A percentile compares a stretch with the other conserved stretches of the same genome.
Conservation (phyloP, 495 filamentous ascomycete genomes). For the Haplographium delicatum region DNA sequence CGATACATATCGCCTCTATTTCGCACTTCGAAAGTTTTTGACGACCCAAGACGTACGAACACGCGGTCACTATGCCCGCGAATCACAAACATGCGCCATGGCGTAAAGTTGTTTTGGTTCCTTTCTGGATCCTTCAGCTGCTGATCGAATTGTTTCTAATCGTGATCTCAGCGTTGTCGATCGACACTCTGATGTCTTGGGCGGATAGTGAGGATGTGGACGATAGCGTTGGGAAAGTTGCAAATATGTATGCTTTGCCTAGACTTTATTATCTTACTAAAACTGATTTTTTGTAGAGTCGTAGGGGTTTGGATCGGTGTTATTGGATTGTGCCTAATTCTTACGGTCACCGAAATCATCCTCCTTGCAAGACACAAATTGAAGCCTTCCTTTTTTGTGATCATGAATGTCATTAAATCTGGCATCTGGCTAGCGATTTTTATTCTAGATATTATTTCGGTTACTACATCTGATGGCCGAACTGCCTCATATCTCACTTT, state of each 20-base stretch:
- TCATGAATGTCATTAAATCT: conserved; percentile 29
- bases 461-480: neutral
- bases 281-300: conserved; percentile 5
- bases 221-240: no score
- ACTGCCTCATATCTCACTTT: conserved; percentile 6
- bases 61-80: no score
- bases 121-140: conserved; percentile 32
- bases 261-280: no score
- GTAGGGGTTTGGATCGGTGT: conserved; percentile 20
- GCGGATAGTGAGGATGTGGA: neutral
- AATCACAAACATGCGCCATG: conserved; percentile 23
- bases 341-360: conserved; percentile 29
- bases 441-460: conserved; percentile 19
- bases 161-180: neutral
- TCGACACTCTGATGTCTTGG: neutral
- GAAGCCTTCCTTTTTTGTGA: conserved; percentile 25
- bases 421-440: conserved; percentile 26
- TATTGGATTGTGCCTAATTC: conserved; percentile 15
- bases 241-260: no score
- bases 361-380: conserved; percentile 27
- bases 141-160: conserved; percentile 19
- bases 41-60: no score
- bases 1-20: no score
- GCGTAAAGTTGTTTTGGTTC: conserved; percentile 31
- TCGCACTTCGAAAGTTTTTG: no score